These are phyloP conservation scores for Russula abietina DNA, from an alignment of 768 basidiomycete genomes.

Conservation along the genomic window DNA sequence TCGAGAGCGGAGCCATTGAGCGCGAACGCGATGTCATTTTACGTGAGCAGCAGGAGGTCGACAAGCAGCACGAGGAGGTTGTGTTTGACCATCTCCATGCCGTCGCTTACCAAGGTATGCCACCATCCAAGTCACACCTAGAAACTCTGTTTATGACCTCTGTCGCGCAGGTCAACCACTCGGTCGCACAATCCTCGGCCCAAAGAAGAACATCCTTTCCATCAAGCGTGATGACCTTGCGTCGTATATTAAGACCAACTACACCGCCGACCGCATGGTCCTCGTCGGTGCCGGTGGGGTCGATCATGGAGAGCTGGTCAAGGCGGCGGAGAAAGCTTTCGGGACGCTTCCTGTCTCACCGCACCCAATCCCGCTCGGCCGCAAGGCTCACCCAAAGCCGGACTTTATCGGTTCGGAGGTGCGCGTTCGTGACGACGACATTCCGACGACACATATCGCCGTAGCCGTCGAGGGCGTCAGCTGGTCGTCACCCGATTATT, in stretches of 20 bases:
- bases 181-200: constrained; percentile 95
- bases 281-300: constrained; percentile 96
- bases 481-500: constrained; percentile 98
- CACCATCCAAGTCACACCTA: neutral
- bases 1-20: constrained; percentile 83
- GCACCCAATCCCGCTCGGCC: constrained; percentile 84
- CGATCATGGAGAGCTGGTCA: constrained; percentile 85
- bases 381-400: constrained; percentile 68
- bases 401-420: constrained; percentile 92
- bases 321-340: constrained; percentile 93
- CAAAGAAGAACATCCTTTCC: constrained; percentile 92
- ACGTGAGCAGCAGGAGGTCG: constrained; percentile 97
- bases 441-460: constrained; percentile 86
- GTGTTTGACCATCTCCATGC: constrained; percentile 98
- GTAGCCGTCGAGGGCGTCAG: constrained; percentile 97
- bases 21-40: constrained; percentile 94
- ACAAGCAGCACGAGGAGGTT: constrained; percentile 97
- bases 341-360: constrained; percentile 79
- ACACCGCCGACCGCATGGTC: constrained; percentile 98
- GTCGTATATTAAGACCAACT: constrained; percentile 94
- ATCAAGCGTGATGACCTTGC: constrained; percentile 86
- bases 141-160: constrained; percentile 13
- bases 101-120: constrained; percentile 90
- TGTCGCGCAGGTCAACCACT: constrained; percentile 75
- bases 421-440: constrained; percentile 87